phyloP scores from a whole-genome alignment of 768 basidiomycete species.

The Collybia sordida region DNA sequence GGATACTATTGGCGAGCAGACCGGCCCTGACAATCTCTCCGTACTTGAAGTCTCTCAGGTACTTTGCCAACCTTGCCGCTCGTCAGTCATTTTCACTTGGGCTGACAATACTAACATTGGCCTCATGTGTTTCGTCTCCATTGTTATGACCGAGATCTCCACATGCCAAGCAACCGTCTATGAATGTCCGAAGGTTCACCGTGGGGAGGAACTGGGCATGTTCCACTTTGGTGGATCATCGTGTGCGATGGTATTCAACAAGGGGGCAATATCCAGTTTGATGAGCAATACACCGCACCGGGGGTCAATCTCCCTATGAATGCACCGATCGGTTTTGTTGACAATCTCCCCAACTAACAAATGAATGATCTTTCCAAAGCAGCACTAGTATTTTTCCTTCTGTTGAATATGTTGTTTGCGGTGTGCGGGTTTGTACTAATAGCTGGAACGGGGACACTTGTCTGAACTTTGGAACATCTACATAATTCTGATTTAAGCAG shows the following conservation, averaged over 20 bases:
- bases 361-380: too few species aligned
- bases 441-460: too few species aligned
- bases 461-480: too few species aligned
- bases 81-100: constrained; percentile 56
- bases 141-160: constrained; percentile 65
- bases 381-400: too few species aligned
- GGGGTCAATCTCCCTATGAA: too few species aligned
- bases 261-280: background rate
- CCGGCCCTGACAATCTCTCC: constrained; percentile 20
- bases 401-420: too few species aligned
- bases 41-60: too few species aligned
- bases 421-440: too few species aligned
- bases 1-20: constrained; percentile 16
- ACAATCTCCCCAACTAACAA: too few species aligned
- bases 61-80: constrained; percentile 44
- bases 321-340: too few species aligned
- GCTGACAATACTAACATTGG: constrained; percentile 50
- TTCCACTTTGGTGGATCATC: background rate
- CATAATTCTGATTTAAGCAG: too few species aligned
- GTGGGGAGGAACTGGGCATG: background rate
- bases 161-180: constrained; percentile 14
- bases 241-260: background rate
- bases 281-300: background rate
- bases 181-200: background rate
- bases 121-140: constrained; percentile 53